Conservation (phyloP, 164 flowering plant species). For the Paratinospora sagittata region DNA sequence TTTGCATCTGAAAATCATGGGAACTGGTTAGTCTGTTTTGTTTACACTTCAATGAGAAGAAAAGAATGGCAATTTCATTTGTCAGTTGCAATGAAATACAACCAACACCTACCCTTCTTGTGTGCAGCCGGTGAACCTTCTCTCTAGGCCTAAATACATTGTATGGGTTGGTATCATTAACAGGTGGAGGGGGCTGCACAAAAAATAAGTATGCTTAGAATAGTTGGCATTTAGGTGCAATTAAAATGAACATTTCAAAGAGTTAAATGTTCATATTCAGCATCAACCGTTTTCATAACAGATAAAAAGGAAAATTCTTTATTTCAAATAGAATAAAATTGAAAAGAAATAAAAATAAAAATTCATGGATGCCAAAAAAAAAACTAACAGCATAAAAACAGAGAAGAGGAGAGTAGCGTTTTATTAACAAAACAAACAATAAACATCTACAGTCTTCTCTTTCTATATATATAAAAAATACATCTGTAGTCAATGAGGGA, state of each 20-base stretch:
- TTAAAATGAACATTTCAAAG: slow-evolving; percentile 5
- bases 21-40: background rate
- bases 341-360: background rate
- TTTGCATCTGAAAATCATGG: slow-evolving; percentile 67
- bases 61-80: background rate
- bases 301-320: background rate
- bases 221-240: slow-evolving; percentile 8
- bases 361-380: background rate
- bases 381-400: background rate
- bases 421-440: background rate
- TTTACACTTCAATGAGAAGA: background rate
- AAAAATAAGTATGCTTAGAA: slow-evolving; percentile 7
- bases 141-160: slow-evolving; percentile 99
- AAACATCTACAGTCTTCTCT: background rate
- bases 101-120: slow-evolving; percentile 69
- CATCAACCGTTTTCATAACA: background rate
- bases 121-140: slow-evolving; percentile 93
- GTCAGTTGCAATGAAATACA: background rate
- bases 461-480: no score
- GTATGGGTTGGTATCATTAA: slow-evolving; percentile 95
- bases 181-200: slow-evolving; percentile 95
- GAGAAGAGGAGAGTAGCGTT: background rate
- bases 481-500: background rate
- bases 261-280: background rate
- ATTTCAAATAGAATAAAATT: background rate